Base-by-base conservation (phyloP, 129 eudicot species). In the Flaveria sonorensis region DNA sequence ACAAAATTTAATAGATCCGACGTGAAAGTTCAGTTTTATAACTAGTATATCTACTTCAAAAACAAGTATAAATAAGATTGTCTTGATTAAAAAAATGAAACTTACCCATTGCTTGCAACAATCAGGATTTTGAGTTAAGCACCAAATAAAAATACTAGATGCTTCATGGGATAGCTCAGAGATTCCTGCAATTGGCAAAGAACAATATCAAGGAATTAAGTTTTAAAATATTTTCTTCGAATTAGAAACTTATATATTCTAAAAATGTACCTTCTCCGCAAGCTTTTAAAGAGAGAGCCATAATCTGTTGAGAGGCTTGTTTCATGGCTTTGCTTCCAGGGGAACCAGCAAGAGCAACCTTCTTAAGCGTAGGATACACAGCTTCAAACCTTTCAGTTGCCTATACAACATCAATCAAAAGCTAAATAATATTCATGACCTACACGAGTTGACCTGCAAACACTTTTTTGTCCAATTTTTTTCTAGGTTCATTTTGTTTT, bases 331-430 rank as follows among this genome's bases (percentile, higher is more conserved):
- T 94, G 92, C 98, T 94, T 73, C 97, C 96, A 73, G 89, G 88
- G 79, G 89, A 64, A 77, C 98, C 98, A 61, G 98, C 93, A 83
- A 94, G 97, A 52, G 98, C 93, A 75, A 94, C 97, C 75, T 91
- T 92, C 71, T 89, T 91, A 21, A 94, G 97, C 30, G 78, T 67
- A 43, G 97, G 96, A 77, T 94, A 94, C 55, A 91, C 79, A 19
- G 96, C 90, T 83, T 91, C 98, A 83, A 94, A 91, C 78, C 98
- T 91, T 83, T 91, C 98, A 46, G 98, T 94, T 57, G 96, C 97
- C 98, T 94, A 82, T 60, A 81, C n/a, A 12, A 56, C 26, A 74
- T 28, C 48, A 66, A 73, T 73, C 48, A 40, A 45, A 46, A 32
- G 9, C 13, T 51, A n/a, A 65, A 68, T n/a, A 20, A 56, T 57